Conservation (phyloP, 2,329 filamentous ascomycete genomes). For the Penicillium sp. region DNA sequence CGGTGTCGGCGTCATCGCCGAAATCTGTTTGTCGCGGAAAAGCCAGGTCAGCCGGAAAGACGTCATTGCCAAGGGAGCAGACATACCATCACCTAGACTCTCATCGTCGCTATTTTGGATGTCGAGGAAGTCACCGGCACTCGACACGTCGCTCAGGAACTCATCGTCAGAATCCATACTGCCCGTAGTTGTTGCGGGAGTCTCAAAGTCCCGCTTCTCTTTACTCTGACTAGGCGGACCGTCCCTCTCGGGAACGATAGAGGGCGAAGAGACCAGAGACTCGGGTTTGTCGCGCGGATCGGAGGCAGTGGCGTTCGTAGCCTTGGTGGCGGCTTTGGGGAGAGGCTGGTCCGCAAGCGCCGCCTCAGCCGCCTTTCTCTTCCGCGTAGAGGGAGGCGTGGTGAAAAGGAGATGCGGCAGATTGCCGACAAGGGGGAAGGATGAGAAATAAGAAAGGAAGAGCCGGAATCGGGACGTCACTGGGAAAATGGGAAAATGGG, state of each 20-base stretch:
- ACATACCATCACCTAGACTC: constrained; percentile 41
- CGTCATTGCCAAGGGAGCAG: neutral
- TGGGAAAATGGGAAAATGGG: constrained; percentile 7
- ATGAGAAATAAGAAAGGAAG: neutral
- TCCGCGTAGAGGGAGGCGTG: constrained; percentile 51
- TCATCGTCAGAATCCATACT: constrained; percentile 96
- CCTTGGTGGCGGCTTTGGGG: constrained; percentile 28
- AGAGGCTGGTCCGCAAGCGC: constrained; percentile 28
- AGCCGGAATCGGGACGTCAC: constrained; percentile 10
- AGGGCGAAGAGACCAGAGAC: constrained; percentile 4
- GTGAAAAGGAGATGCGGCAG: constrained; percentile 31
- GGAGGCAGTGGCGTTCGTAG: constrained; percentile 28
- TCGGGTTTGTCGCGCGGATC: constrained; percentile 27
- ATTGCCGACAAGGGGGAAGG: constrained; percentile 8
- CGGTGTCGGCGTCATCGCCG: constrained; percentile 52
- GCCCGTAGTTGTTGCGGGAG: constrained; percentile 42
- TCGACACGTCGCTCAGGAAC: constrained; percentile 78
- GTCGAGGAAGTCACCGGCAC: constrained; percentile 64
- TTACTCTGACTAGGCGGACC: constrained; percentile 11
- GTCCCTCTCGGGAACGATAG: constrained; percentile 22
- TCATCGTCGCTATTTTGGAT: constrained; percentile 68
- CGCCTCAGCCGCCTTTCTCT: constrained; percentile 51
- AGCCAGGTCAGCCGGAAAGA: constrained; percentile 4
- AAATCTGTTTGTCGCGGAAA: constrained; percentile 43
- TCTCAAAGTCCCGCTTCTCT: constrained; percentile 34